Conservation (phyloP, 257 asterid species). For the Gentiana macrophylla region DNA sequence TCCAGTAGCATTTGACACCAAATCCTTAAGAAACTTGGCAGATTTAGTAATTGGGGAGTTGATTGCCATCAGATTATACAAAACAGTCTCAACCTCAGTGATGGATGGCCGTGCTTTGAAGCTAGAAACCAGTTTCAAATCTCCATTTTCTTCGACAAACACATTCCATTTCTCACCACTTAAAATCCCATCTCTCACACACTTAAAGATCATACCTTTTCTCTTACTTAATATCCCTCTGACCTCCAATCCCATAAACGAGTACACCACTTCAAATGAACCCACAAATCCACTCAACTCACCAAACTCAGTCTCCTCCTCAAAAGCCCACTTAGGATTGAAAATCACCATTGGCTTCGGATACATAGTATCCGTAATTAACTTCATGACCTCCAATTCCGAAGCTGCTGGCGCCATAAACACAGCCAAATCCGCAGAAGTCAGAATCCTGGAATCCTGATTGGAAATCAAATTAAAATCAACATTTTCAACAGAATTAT, state of each 20-base stretch:
- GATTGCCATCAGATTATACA: slow-evolving; percentile 79
- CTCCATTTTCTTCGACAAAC: slow-evolving; percentile 64
- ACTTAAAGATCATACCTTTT: slow-evolving; percentile 70
- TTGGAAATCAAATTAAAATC: slow-evolving; percentile 33
- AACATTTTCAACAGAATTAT: slow-evolving; percentile 33
- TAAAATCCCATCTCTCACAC: slow-evolving; percentile 60
- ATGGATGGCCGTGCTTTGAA: slow-evolving; percentile 55
- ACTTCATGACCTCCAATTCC: slow-evolving; percentile 39
- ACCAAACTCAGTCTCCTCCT: slow-evolving; percentile 54
- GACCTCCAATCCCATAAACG: slow-evolving; percentile 84
- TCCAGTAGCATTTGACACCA: slow-evolving; percentile 48
- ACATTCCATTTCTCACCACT: slow-evolving; percentile 82
- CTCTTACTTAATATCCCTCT: slow-evolving; percentile 57
- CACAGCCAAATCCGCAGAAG: slow-evolving; percentile 53
- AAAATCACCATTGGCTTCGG: slow-evolving; percentile 74
- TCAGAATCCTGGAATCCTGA: slow-evolving; percentile 26
- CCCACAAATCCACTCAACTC: slow-evolving; percentile 51
- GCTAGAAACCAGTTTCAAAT: slow-evolving; percentile 45
- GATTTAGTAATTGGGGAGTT: slow-evolving; percentile 78
- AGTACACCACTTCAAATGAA: slow-evolving; percentile 71
- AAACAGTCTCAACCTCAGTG: slow-evolving; percentile 57
- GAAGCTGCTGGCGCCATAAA: slow-evolving; percentile 52
- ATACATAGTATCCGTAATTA: slow-evolving; percentile 32
- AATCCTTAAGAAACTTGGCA: slow-evolving; percentile 53
- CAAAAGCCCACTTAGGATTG: slow-evolving; percentile 75